phyloP scores from a whole-genome alignment of 257 asterid species.

The Coffea canephora region DNA sequence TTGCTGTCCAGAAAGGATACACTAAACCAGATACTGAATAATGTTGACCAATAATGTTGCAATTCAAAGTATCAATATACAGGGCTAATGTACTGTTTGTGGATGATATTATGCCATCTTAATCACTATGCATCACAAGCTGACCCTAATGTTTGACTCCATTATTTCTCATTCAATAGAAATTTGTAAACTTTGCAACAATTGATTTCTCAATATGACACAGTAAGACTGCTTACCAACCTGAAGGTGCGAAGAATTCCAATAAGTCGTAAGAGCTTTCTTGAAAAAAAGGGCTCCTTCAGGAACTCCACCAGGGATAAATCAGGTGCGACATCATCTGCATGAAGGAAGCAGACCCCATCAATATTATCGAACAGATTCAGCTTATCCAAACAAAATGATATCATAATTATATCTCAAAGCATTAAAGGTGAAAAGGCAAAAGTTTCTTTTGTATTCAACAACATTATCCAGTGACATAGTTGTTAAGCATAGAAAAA shows the following conservation, averaged over 20 bases:
- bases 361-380: not conserved
- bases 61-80: not conserved
- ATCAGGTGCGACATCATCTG: constrained; percentile 65
- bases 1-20: not conserved
- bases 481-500: not conserved
- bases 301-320: constrained; percentile 57
- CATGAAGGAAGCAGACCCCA: constrained; percentile 12
- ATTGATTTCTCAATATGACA: not conserved
- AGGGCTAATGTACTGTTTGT: not conserved
- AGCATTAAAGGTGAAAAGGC: not conserved
- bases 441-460: not conserved
- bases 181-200: not conserved
- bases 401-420: not conserved
- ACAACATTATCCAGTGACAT: not conserved
- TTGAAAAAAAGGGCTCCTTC: constrained; percentile 81
- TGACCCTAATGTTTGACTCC: not conserved
- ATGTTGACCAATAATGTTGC: not conserved
- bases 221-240: constrained; percentile 33
- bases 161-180: not conserved
- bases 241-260: constrained; percentile 66
- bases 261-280: constrained; percentile 73
- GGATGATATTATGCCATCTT: not conserved
- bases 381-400: not conserved
- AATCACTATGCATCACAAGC: not conserved
- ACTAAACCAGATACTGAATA: not conserved